Percentiles rank a stretch among this genome's conserved stretches.
Evolutionary conservation across 2,329 filamentous ascomycete genomes (phyloP).

Genomic region (Dactylellina leptospora): DNA sequence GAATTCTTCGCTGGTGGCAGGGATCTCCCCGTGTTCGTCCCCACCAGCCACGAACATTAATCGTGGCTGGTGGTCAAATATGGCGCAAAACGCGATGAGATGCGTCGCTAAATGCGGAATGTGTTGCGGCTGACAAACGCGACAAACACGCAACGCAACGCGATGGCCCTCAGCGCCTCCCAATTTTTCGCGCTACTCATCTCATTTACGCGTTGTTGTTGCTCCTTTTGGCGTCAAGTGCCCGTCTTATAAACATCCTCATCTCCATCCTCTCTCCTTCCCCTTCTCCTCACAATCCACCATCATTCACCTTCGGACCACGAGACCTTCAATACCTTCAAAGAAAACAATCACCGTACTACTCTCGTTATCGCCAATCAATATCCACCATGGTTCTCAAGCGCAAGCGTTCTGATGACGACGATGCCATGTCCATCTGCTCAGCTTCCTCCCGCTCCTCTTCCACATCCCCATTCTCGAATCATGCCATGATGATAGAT

Average conservation of each 20-base stretch:
- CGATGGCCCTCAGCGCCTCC: not conserved
- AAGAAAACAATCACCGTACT: not conserved
- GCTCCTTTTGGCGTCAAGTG: constrained; percentile 25
- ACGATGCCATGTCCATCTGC: constrained; percentile 51
- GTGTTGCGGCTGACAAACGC: constrained; percentile 8
- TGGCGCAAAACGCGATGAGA: too few relatives aligned
- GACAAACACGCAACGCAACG: not conserved
- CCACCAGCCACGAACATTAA: not conserved
- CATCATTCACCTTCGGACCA: not conserved
- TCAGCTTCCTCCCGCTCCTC: constrained; percentile 34
- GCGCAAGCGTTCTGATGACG: constrained; percentile 43
- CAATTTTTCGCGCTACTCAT: constrained; percentile 11
- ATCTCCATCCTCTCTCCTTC: not conserved
- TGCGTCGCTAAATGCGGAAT: too few relatives aligned
- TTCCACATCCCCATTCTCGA: constrained; percentile 29
- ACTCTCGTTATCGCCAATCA: not conserved
- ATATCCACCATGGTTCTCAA: constrained; percentile 37
- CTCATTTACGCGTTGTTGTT: constrained; percentile 50
- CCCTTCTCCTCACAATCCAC: not conserved
- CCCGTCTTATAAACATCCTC: constrained; percentile 18
- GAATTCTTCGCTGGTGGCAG: not conserved
- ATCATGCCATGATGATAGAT: constrained; percentile 38
- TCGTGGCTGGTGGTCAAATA: constrained; percentile 2
- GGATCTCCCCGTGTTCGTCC: constrained; percentile 11
- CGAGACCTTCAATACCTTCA: not conserved